Percentiles rank a stretch among this genome's conserved stretches.
Evolutionary conservation across 805 yeast genomes (phyloP).

Genomic region (Candida koratica): DNA sequence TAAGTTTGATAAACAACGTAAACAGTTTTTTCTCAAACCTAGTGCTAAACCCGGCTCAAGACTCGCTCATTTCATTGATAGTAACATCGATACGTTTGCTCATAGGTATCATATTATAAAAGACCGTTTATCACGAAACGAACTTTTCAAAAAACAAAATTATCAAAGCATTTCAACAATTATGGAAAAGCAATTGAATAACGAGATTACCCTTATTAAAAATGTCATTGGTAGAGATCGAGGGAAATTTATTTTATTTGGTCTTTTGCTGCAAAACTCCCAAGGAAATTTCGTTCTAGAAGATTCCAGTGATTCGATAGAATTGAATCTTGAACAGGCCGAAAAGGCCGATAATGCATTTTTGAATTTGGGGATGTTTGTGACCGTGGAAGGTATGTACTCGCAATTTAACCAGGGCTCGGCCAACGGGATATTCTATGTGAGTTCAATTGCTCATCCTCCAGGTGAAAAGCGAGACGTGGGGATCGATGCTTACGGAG

Average conservation of each 20-base stretch:
- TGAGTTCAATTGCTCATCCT: conserved; percentile 77
- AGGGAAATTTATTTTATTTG: conserved; percentile 69
- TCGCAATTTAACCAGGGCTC: conserved; percentile 52
- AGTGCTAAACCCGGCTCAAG: conserved; percentile 7
- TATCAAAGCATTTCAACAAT: conserved; percentile 43
- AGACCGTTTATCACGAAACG: conserved; percentile 75
- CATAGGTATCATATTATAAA: conserved; percentile 58
- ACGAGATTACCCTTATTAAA: conserved; percentile 65
- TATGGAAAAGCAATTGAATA: conserved; percentile 21
- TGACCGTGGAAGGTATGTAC: conserved; percentile 82
- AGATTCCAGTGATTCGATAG: conserved; percentile 74
- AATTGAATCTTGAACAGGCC: conserved; percentile 60
- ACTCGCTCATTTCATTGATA: conserved; percentile 17
- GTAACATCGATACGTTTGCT: conserved; percentile 39
- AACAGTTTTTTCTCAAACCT: conserved; percentile 50
- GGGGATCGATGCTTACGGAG: conserved; percentile 70
- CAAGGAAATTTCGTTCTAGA: conserved; percentile 73
- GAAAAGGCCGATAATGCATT: conserved; percentile 61
- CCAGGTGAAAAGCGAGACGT: conserved; percentile 73
- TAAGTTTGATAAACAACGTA: conserved; percentile 56
- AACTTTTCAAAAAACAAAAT: conserved; percentile 57
- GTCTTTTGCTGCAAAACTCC: conserved; percentile 60
- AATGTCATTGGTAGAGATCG: conserved; percentile 85
- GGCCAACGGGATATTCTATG: conserved; percentile 54
- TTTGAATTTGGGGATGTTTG: conserved; percentile 70